These are phyloP conservation scores for Termitomyces heimii DNA, from an alignment of 768 basidiomycete genomes.

Conservation along the genomic window DNA sequence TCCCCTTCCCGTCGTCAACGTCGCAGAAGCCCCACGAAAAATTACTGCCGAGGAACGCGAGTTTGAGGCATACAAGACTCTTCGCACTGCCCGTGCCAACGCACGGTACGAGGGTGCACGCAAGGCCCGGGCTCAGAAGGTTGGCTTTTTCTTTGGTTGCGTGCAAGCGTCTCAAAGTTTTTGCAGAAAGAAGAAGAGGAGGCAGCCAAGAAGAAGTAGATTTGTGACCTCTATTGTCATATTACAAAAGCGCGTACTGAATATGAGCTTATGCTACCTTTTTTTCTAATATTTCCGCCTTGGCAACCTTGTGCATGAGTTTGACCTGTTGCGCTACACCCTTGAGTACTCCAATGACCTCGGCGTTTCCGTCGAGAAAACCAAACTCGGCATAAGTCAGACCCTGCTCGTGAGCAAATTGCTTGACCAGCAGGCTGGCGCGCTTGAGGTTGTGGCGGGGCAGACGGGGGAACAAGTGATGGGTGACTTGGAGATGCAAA, in stretches of 20 bases:
- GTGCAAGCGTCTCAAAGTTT: slow-evolving; percentile 9
- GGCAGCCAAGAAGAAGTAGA: slow-evolving; percentile 86
- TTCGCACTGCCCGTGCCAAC: slow-evolving; percentile 79
- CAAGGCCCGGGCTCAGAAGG: slow-evolving; percentile 84
- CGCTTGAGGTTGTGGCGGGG: slow-evolving; percentile 88
- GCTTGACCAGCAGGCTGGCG: slow-evolving; percentile 80
- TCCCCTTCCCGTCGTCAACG: slow-evolving; percentile 62
- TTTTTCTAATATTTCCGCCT: slow-evolving; percentile 50
- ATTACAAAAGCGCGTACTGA: slow-evolving; percentile 30
- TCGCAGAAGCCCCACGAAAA: slow-evolving; percentile 83
- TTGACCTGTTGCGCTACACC: slow-evolving; percentile 85
- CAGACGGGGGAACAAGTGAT: slow-evolving; percentile 93
- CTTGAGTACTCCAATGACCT: slow-evolving; percentile 77
- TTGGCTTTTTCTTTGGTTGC: slow-evolving; percentile 28
- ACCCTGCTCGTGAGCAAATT: slow-evolving; percentile 81
- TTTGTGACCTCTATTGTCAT: slow-evolving; percentile 20
- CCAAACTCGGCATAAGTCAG: slow-evolving; percentile 89
- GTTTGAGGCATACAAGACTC: slow-evolving; percentile 84
- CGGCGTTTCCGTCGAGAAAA: slow-evolving; percentile 79
- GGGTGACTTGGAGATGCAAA: slow-evolving; percentile 95
- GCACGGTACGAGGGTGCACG: slow-evolving; percentile 83
- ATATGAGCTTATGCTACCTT: slow-evolving; percentile 12
- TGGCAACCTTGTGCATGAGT: slow-evolving; percentile 78
- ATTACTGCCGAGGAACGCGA: slow-evolving; percentile 88
- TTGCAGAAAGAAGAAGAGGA: slow-evolving; percentile 86